Conservation (phyloP, 345 rosid genomes). For the Moricandia arvensis region DNA sequence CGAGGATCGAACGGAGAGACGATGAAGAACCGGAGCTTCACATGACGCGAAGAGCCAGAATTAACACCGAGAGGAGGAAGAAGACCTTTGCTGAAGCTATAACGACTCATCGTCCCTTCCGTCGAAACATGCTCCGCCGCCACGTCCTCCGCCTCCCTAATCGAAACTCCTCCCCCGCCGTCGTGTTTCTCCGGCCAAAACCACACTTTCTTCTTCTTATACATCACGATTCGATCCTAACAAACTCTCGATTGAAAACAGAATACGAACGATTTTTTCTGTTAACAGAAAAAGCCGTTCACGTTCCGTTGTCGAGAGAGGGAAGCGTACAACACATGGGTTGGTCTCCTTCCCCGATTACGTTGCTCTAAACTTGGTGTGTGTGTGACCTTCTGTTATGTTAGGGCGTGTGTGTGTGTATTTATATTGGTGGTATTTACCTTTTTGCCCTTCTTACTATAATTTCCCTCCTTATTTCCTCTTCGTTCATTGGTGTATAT, state of each 20-base stretch:
- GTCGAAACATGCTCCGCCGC: conserved; percentile 25
- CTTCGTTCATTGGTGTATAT: neutral
- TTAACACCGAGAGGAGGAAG: conserved; percentile 77
- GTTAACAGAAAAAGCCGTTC: neutral
- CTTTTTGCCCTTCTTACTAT: conserved; percentile 11
- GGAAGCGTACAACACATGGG: conserved; percentile 25
- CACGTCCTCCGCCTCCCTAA: conserved; percentile 13
- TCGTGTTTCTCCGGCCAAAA: conserved; percentile 31
- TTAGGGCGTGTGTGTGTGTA: neutral
- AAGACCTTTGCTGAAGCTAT: conserved; percentile 56
- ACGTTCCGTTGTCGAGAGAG: conserved; percentile 26
- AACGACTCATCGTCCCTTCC: conserved; percentile 54
- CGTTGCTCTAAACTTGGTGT: conserved; percentile 24
- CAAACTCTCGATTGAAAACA: neutral
- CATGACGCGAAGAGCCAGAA: conserved; percentile 30
- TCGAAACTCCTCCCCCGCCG: neutral
- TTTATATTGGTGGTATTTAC: neutral
- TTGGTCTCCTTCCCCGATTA: conserved; percentile 3
- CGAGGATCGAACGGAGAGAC: conserved; percentile 68
- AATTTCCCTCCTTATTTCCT: conserved; percentile 13
- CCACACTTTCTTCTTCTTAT: conserved; percentile 18
- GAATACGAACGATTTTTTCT: neutral
- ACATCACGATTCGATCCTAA: conserved; percentile 12
- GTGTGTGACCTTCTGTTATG: neutral
- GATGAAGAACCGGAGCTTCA: conserved; percentile 51